Evolutionary conservation across 2,329 filamentous ascomycete genomes (phyloP).

Genomic region (Colletotrichum sublineola): DNA sequence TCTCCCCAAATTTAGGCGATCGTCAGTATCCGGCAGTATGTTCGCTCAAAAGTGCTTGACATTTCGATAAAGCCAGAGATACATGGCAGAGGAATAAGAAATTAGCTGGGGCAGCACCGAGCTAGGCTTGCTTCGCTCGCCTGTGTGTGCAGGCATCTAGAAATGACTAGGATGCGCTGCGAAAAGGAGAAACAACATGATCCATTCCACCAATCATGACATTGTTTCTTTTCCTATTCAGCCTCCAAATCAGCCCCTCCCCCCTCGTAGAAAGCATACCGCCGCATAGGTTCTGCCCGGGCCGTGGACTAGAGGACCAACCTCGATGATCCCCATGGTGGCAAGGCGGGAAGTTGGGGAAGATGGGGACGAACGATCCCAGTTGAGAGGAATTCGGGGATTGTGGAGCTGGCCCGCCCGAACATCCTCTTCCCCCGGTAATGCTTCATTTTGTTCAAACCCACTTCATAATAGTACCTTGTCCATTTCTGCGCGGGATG

Average conservation of each 20-base stretch:
- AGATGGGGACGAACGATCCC: slow-evolving; percentile 9
- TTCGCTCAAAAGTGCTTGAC: not conserved
- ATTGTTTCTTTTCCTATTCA: slow-evolving; percentile 1
- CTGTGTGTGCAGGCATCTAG: slow-evolving; percentile 21
- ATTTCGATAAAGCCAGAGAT: slow-evolving; percentile 24
- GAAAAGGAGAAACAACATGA: slow-evolving; percentile 31
- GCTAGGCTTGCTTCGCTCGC: slow-evolving; percentile 29
- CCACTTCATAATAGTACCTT: not conserved
- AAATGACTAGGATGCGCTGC: slow-evolving; percentile 29
- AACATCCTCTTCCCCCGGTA: slow-evolving; percentile 28
- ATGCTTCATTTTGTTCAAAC: slow-evolving; percentile 27
- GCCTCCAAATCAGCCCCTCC: slow-evolving; percentile 11
- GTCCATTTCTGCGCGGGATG: slow-evolving; percentile 4
- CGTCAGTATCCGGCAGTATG: slow-evolving; percentile 1
- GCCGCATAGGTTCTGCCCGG: not conserved
- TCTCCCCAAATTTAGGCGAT: not conserved
- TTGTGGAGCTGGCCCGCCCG: slow-evolving; percentile 34
- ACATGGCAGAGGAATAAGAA: slow-evolving; percentile 16
- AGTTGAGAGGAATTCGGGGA: slow-evolving; percentile 37
- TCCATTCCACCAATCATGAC: slow-evolving; percentile 37
- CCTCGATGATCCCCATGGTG: not conserved
- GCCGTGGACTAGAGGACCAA: slow-evolving; percentile 13
- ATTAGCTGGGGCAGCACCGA: not conserved
- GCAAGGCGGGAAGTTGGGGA: slow-evolving; percentile 31
- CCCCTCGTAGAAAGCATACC: slow-evolving; percentile 28